Base-by-base conservation (phyloP, 2,329 filamentous ascomycete species). In the Claviceps sp. region DNA sequence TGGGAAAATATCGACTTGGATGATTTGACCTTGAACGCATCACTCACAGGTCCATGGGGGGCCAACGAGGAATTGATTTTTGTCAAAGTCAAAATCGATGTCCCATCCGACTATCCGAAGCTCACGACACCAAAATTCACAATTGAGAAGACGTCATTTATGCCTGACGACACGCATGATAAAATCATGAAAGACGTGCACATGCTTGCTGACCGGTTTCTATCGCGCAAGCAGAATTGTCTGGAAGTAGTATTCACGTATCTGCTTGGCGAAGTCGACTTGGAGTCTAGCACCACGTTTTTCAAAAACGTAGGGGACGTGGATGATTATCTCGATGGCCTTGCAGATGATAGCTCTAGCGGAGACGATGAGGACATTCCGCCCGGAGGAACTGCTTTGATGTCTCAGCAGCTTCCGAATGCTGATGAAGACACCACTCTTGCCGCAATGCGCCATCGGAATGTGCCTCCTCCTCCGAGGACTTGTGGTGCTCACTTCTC, bases 301-400 rank as follows among this genome's bases (percentile, higher is more conserved):
- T 82, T 84, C 60, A 79, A 80, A 56, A 80, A 80, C 56, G 78
- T 84, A 11, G 75, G 81, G 57, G 82, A 86, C 57, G 65, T 81
- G 7, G 80, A 79, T 51, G 75, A 80, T 60, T 73, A 75, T 47
- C 61, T 78, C 5, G 77, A 76, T 54, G 78, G 70, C 3, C 65
- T 81, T 39, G 76, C 72, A 34, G 85, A 87, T 53, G 88, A 93
- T 57, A 91, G 87, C 58, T 96, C 89, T 3, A 94, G 87, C 60
- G 87, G 90, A 57, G 87, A 90, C 22, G 87, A 89, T 41, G 72
- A 72, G 46, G 72, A 75, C 24, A 75, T 77, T 11, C 72, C 73
- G 0, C 63, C 73, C 2, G 74, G 75, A 3, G 75, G 73, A 17
- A 78, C 75, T 8, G 75, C 73, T 13, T 75, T 76, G 51, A 78